Conservation (phyloP, 164 flowering plant species). For the Nelumbo lutea region DNA sequence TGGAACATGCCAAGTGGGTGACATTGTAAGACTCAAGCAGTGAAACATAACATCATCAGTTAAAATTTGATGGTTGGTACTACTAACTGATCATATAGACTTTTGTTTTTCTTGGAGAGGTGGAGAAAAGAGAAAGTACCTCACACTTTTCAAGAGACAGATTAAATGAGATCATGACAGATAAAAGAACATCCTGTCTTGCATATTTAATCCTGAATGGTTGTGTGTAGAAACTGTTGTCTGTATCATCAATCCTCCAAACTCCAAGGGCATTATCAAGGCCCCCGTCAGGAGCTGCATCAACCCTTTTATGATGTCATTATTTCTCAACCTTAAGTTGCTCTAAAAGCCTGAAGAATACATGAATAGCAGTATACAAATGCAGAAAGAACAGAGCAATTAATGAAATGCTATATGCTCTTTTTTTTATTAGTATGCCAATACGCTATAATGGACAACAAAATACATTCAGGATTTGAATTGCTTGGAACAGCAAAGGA, state of each 20-base stretch:
- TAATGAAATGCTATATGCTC: not conserved
- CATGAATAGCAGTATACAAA: not conserved
- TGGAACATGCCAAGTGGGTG: not conserved
- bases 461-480: not conserved
- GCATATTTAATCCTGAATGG: constrained; percentile 96
- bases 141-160: constrained; percentile 48
- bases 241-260: constrained; percentile 92
- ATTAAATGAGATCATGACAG: constrained; percentile 83
- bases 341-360: not conserved
- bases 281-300: constrained; percentile 78
- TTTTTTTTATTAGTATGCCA: no score
- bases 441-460: not conserved
- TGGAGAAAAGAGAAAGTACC: constrained; percentile 31
- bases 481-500: no score
- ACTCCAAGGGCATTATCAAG: constrained; percentile 52
- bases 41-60: no score
- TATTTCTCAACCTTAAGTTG: not conserved
- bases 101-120: no score
- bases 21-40: not conserved
- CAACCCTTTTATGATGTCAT: constrained; percentile 13
- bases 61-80: no score
- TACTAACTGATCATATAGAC: no score
- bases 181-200: constrained; percentile 87
- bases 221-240: constrained; percentile 87
- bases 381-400: not conserved